Conservation (phyloP, 805 yeast genomes). For the Starmerella etchellsii region DNA sequence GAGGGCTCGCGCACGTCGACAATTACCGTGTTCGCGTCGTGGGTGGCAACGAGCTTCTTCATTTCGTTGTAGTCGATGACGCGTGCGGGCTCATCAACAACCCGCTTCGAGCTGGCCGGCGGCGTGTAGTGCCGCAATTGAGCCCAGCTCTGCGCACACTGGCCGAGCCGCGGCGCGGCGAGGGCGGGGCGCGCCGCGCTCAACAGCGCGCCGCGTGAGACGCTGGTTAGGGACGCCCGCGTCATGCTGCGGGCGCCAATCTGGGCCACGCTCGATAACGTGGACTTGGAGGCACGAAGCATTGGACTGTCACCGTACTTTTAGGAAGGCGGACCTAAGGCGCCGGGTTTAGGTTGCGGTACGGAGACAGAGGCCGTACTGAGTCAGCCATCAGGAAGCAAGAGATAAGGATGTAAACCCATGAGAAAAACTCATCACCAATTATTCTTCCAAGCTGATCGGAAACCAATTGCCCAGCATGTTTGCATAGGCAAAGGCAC, state of each 20-base stretch:
- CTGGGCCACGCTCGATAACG: background rate
- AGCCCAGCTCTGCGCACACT: background rate
- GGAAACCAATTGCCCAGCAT: too few relatives aligned
- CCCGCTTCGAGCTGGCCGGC: conserved; percentile 10
- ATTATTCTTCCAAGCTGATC: too few relatives aligned
- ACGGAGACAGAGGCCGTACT: background rate
- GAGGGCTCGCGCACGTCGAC: conserved; percentile 90
- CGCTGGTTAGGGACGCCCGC: background rate
- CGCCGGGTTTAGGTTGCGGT: conserved; percentile 2
- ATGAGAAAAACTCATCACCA: too few relatives aligned
- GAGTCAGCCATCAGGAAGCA: too few relatives aligned
- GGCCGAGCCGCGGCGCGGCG: background rate
- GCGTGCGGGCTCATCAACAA: conserved; percentile 34
- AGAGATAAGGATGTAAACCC: too few relatives aligned
- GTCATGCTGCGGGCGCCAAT: background rate
- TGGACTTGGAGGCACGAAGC: background rate
- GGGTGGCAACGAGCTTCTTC: conserved; percentile 33
- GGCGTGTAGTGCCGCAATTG: conserved; percentile 19
- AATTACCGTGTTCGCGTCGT: conserved; percentile 40
- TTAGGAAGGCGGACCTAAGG: background rate
- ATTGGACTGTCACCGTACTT: background rate
- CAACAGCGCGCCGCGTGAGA: background rate
- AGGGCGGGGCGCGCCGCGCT: background rate
- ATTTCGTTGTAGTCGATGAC: conserved; percentile 42
- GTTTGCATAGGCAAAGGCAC: too few relatives aligned